Base-by-base conservation (phyloP, 1,139 yeast genomes). In the Groenewaldozyma auringiensis region DNA sequence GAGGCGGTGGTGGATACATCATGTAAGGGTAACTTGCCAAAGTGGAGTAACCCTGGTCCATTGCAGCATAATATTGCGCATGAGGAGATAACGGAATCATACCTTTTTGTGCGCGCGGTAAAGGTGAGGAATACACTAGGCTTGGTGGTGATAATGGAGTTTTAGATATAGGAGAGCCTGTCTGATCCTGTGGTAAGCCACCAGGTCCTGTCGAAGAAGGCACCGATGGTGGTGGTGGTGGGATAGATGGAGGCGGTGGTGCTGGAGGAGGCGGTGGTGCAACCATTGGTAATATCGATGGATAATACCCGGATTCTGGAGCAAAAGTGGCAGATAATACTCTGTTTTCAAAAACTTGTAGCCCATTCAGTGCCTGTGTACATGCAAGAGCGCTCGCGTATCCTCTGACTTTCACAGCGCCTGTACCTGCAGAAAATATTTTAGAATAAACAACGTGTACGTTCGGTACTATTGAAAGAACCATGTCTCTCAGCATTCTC, bases 351-450 rank as follows among this genome's bases (percentile, higher is more conserved):
- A 49, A 47, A n/a, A 53, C 20, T 14, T 44, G 42, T 21, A 52
- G 41, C 2, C 56, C 53, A 43, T 52, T 47, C 21, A 54, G 31
- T 25, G 37, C 39, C 29, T 53, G 51, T 21, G 44, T 49, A 29
- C 47, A 45, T 8, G 50, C 39, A 13, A 50, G 21, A n/a, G 57
- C 57, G 25, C 44, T 49, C 13, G 48, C 44, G 22, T 49, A 48
- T 11, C 54, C 55, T 36, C 48, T 50, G 31, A 54, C 42, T 22
- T 49, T 46, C 16, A 54, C 43, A 13, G 42, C 40, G 4, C 53
- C 56, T 8, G 47, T 43, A 4, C 57, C 56, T 3, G 55, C 54
- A 16, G 53, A 22, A 13, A 47, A 37, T 8, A 54, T 48, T 31
- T 51, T 49, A 11, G 56, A 50, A 32, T 50, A 50, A 6, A 53